Base-by-base conservation (phyloP, 73 alveolate species). In the Tetrahymena elliotti region DNA sequence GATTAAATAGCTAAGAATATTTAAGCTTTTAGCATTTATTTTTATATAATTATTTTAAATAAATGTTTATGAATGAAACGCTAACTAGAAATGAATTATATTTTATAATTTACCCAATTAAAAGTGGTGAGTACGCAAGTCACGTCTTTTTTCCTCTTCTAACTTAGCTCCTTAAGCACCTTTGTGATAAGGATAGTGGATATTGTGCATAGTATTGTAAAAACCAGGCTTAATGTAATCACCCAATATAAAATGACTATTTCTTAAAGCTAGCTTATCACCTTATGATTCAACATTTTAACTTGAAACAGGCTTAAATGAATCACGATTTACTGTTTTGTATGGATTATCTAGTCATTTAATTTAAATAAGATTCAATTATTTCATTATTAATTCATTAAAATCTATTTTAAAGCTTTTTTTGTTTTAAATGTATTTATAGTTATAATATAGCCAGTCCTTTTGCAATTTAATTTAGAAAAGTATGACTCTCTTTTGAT, bases 181-280 rank as follows among this genome's bases (percentile, higher is more conserved):
- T 68, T 68, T 68, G 22, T 68, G 88, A 31, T 27, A 68, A 24
- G 88, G 88, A 68, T 68, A 68, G 88, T 68, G 88, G n/a, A 68
- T 68, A 68, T 68, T 68, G 88, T 68, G 88, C 88, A 68, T 68
- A 27, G 88, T 68, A 31, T 68, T 68, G n/a, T 68, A 68, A 36
- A 68, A 68, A 68, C 88, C 88, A 68, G 88, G 88, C 38, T 68
- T 68, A n/a, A 22, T n/a, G n/a, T 68, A 82, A 94, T 94, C 95
- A 16, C 96, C 96, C 18, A 94, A 93, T 6, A 94, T 94, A 92
- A 94, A 94, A 94, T 94, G 96, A 94, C 93, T 94, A 35, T 88
- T 94, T 35, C 96, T 88, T 94, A 94, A 92, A 35, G 93, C 96
- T 84, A 84, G 47, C 47, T 88, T 94, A 40, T 94, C 52, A 12